phyloP scores from a whole-genome alignment of 2,329 filamentous ascomycete species.

The Cordyceps farinosa region DNA sequence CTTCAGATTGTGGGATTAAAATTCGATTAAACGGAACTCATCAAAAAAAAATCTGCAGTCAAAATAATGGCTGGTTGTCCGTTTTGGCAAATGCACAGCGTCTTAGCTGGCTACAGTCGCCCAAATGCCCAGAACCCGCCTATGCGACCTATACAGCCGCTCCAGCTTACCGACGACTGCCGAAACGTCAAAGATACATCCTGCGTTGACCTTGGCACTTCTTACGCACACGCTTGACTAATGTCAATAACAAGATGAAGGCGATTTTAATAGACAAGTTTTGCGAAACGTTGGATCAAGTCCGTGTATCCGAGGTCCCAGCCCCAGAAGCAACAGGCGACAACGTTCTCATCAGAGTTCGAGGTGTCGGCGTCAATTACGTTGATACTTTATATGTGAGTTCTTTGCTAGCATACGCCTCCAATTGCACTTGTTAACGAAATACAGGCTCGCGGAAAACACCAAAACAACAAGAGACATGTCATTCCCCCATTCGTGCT shows the following conservation, averaged over 20 bases:
- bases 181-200: neutral
- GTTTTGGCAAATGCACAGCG: neutral
- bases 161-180: conserved; percentile 1
- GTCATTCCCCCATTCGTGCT: conserved; percentile 55
- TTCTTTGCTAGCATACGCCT: neutral
- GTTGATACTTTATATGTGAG: conserved; percentile 55
- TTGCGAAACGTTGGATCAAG: conserved; percentile 23
- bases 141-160: neutral
- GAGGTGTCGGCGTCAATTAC: conserved; percentile 56
- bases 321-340: conserved; percentile 20
- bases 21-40: no score
- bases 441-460: conserved; percentile 47
- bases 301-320: conserved; percentile 26
- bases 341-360: conserved; percentile 37
- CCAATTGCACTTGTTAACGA: neutral
- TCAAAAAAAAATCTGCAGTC: neutral
- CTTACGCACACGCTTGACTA: neutral
- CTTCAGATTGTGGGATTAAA: neutral
- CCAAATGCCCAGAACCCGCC: neutral
- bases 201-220: neutral
- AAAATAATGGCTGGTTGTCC: no score
- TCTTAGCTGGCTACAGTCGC: neutral
- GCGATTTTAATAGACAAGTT: conserved; percentile 29
- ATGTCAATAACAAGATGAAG: conserved; percentile 25
- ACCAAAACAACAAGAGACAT: conserved; percentile 58